Percentiles rank a stretch among this genome's conserved stretches.
phyloP scores from a whole-genome alignment of 805 yeast genomes.

The Cephaloascus fragrans region DNA sequence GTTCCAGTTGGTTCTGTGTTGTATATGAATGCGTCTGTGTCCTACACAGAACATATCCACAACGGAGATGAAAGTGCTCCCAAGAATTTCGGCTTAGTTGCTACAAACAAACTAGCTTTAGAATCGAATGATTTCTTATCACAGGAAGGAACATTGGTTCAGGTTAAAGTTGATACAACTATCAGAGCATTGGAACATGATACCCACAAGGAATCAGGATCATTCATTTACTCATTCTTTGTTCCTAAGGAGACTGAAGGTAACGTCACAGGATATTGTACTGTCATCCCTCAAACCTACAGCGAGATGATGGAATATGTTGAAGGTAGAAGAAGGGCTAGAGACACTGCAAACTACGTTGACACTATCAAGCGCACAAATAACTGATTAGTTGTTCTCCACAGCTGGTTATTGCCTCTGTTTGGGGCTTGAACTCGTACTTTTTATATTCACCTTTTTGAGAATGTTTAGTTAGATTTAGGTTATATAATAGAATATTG shows the following conservation, averaged over 20 bases:
- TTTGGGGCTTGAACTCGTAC: too few species aligned
- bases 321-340: slow-evolving; percentile 85
- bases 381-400: too few species aligned
- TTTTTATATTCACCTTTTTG: too few species aligned
- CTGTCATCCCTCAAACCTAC: slow-evolving; percentile 81
- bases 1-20: slow-evolving; percentile 93
- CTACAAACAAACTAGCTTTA: slow-evolving; percentile 44
- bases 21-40: slow-evolving; percentile 72
- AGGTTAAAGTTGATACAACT: slow-evolving; percentile 78
- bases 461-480: too few species aligned
- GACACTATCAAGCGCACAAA: slow-evolving; percentile 8
- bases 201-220: slow-evolving; percentile 64
- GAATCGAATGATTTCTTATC: slow-evolving; percentile 51
- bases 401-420: too few species aligned
- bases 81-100: slow-evolving; percentile 43
- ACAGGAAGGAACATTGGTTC: slow-evolving; percentile 80
- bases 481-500: too few species aligned
- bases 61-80: slow-evolving; percentile 17
- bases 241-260: slow-evolving; percentile 52
- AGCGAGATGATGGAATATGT: slow-evolving; percentile 88
- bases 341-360: slow-evolving; percentile 65
- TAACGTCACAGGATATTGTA: slow-evolving; percentile 46
- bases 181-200: slow-evolving; percentile 61
- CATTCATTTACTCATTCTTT: slow-evolving; percentile 82
- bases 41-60: slow-evolving; percentile 76